Evolutionary conservation across 331 rosid species (phyloP).

Genomic region (Quercus lobata): DNA sequence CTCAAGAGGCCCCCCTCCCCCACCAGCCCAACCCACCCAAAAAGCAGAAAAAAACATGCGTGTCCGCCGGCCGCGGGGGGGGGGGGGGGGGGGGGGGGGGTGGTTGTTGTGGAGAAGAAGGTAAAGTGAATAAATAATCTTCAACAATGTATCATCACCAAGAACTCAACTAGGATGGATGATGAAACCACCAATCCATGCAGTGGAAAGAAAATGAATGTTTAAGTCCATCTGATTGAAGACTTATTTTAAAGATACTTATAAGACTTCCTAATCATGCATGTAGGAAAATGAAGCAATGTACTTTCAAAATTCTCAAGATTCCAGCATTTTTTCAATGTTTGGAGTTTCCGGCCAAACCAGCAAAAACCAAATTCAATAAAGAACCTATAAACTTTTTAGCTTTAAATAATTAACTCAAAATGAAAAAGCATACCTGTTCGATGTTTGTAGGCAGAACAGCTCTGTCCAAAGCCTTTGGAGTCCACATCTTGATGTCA

Average conservation of each 20-base stretch:
- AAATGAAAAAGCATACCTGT: conserved; percentile 44
- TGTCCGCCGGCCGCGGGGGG: too few species aligned
- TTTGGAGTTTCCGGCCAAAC: not conserved
- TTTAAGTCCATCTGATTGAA: not conserved
- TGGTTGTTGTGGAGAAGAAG: too few species aligned
- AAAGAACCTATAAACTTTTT: conserved; percentile 8
- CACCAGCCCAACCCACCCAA: not conserved
- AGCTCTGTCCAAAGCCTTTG: conserved; percentile 69
- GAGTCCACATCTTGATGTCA: conserved; percentile 83
- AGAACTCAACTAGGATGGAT: not conserved
- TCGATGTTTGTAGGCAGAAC: conserved; percentile 54
- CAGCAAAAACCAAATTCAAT: not conserved
- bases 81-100: too few species aligned
- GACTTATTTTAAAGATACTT: not conserved
- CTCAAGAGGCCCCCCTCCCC: not conserved
- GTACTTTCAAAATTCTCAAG: not conserved
- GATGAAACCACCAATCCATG: not conserved
- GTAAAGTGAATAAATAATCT: too few species aligned
- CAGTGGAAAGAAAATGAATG: not conserved
- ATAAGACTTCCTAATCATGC: not conserved
- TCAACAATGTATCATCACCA: too few species aligned
- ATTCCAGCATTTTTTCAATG: not conserved
- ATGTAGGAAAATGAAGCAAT: not conserved
- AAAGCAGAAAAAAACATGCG: not conserved
- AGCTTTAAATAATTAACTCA: conserved; percentile 14